phyloP scores from a whole-genome alignment of 441 rosid genomes.

The Corymbia calophylla region DNA sequence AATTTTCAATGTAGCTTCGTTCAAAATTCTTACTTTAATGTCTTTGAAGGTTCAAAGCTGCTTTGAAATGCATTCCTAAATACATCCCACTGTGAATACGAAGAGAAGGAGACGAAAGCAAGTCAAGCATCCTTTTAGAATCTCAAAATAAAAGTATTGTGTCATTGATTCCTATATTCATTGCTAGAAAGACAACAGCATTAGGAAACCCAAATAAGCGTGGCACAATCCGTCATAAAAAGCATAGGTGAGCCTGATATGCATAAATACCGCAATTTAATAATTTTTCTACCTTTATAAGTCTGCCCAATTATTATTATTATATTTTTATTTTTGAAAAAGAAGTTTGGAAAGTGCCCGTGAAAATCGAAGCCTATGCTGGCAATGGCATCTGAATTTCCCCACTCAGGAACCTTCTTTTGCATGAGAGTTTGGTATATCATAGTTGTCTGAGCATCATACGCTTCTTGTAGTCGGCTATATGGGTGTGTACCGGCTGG shows the following conservation, averaged over 20 bases:
- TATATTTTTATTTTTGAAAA: neutral
- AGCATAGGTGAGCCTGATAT: neutral
- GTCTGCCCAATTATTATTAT: neutral
- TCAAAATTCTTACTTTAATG: neutral
- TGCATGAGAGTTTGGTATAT: neutral
- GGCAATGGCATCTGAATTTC: neutral
- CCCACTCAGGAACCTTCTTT: neutral
- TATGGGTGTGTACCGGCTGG: neutral
- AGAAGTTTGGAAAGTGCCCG: neutral
- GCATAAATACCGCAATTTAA: neutral
- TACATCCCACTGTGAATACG: neutral
- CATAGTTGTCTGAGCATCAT: neutral
- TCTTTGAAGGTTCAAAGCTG: neutral
- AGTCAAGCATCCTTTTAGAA: neutral
- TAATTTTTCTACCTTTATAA: neutral
- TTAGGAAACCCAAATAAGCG: neutral
- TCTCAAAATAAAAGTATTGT: neutral
- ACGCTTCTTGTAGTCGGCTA: neutral
- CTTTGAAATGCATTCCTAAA: neutral
- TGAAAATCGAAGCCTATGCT: neutral
- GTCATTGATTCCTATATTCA: neutral
- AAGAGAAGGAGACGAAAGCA: neutral
- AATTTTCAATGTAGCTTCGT: neutral
- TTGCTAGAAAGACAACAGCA: neutral
- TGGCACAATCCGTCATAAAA: neutral